A percentile compares a stretch with the other conserved stretches of the same genome.
Conservation (phyloP, 495 filamentous ascomycete species). For the Trichoderma gamsii region DNA sequence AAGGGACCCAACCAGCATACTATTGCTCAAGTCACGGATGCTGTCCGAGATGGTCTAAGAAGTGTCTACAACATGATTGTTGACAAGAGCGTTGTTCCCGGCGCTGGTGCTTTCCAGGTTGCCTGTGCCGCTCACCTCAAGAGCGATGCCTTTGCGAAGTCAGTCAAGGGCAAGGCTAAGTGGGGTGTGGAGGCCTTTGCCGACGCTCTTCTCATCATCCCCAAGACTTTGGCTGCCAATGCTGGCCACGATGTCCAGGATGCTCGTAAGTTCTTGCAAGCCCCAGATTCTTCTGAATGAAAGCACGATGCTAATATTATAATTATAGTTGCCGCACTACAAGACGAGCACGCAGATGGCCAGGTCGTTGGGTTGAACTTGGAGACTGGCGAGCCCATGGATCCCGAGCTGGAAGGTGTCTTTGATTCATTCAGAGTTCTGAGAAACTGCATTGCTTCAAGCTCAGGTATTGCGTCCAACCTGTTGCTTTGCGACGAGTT, state of each 20-base stretch:
- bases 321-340: conserved; percentile 64
- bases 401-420: conserved; percentile 86
- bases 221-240: conserved; percentile 95
- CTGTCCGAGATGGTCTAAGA: conserved; percentile 90
- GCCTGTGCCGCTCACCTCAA: conserved; percentile 86
- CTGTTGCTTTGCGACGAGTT: conserved; percentile 94
- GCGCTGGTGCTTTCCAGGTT: conserved; percentile 93
- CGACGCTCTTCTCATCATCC: conserved; percentile 87
- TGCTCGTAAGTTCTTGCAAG: conserved; percentile 52
- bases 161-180: conserved; percentile 94
- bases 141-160: conserved; percentile 73
- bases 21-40: conserved; percentile 91
- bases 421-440: conserved; percentile 95
- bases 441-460: conserved; percentile 86
- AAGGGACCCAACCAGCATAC: conserved; percentile 97
- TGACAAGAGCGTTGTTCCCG: conserved; percentile 88
- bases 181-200: conserved; percentile 92
- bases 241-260: conserved; percentile 96
- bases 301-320: conserved; percentile 21
- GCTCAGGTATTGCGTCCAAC: conserved; percentile 91
- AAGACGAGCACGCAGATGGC: conserved; percentile 79
- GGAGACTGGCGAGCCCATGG: conserved; percentile 84
- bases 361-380: conserved; percentile 84
- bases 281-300: too few relatives aligned
- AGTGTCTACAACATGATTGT: conserved; percentile 99